Percentiles rank a stretch among this genome's conserved stretches.
These are phyloP conservation scores for Pyrenophora seminiperda DNA, from an alignment of 2,329 filamentous ascomycete species.

Conservation along the genomic window DNA sequence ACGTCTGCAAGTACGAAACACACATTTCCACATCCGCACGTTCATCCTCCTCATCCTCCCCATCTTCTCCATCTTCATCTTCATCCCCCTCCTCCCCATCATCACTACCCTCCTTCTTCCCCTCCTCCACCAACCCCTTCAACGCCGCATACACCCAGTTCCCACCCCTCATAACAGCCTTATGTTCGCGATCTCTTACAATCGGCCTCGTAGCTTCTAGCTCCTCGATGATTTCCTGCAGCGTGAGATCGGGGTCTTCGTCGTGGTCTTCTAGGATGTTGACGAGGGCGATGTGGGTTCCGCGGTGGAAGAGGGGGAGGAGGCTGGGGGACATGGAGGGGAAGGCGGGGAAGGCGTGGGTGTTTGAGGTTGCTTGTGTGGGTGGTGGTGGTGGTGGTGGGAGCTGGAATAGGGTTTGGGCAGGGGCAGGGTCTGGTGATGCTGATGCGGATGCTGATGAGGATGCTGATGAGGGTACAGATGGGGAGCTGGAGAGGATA, in stretches of 20 bases:
- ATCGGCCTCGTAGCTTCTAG: conserved; percentile 6
- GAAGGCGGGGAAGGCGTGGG: background rate
- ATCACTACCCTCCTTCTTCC: background rate
- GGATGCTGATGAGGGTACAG: background rate
- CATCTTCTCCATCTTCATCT: background rate
- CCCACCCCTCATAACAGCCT: conserved; percentile 6
- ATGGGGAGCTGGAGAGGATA: too few relatives aligned
- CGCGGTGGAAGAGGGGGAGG: conserved; percentile 7
- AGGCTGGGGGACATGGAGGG: background rate
- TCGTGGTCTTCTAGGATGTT: conserved; percentile 8
- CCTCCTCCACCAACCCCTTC: conserved; percentile 5
- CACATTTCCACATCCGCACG: background rate
- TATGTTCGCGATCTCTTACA: conserved; percentile 7
- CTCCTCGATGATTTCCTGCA: background rate
- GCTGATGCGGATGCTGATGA: background rate
- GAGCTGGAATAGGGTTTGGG: background rate
- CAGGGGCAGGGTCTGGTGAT: background rate
- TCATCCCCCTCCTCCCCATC: background rate
- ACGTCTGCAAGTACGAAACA: background rate
- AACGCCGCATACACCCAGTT: conserved; percentile 6
- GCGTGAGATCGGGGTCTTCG: background rate
- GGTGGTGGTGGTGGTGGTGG: background rate
- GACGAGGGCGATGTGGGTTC: conserved; percentile 8
- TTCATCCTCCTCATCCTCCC: background rate
- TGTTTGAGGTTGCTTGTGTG: background rate